Evolutionary conservation across 2,329 filamentous ascomycete species (phyloP).

Genomic region (Rutstroemia sp.): DNA sequence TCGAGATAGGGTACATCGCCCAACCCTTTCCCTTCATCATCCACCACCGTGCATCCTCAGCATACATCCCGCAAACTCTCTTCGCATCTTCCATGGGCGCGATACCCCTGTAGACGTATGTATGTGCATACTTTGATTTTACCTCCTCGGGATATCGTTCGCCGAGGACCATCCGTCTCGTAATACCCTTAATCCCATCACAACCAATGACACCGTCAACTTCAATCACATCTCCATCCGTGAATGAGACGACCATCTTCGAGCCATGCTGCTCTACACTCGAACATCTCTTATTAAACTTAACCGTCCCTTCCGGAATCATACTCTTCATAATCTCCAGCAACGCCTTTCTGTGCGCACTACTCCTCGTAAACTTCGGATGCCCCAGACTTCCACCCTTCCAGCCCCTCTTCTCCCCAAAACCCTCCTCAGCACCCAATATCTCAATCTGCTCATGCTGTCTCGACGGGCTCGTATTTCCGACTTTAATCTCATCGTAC

Average conservation of each 20-base stretch:
- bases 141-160: constrained; percentile 19
- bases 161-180: constrained; percentile 43
- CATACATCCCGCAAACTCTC: constrained; percentile 20
- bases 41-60: constrained; percentile 32
- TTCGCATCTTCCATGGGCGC: constrained; percentile 47
- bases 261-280: constrained; percentile 11
- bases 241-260: constrained; percentile 29
- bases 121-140: constrained; percentile 39
- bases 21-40: constrained; percentile 38
- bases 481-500: constrained; percentile 34
- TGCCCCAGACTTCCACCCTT: constrained; percentile 32
- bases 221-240: constrained; percentile 34
- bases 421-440: constrained; percentile 33
- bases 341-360: constrained; percentile 36
- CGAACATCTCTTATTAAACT: constrained; percentile 27
- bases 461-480: constrained; percentile 32
- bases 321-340: constrained; percentile 36
- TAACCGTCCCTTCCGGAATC: constrained; percentile 29
- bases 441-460: constrained; percentile 36
- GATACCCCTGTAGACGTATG: constrained; percentile 53
- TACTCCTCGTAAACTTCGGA: constrained; percentile 32
- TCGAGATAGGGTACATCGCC: constrained; percentile 53
- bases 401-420: constrained; percentile 34
- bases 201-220: constrained; percentile 30
- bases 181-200: constrained; percentile 53